Base-by-base conservation (phyloP, 306 rosid genomes). In the Hippophae gyantsensis region DNA sequence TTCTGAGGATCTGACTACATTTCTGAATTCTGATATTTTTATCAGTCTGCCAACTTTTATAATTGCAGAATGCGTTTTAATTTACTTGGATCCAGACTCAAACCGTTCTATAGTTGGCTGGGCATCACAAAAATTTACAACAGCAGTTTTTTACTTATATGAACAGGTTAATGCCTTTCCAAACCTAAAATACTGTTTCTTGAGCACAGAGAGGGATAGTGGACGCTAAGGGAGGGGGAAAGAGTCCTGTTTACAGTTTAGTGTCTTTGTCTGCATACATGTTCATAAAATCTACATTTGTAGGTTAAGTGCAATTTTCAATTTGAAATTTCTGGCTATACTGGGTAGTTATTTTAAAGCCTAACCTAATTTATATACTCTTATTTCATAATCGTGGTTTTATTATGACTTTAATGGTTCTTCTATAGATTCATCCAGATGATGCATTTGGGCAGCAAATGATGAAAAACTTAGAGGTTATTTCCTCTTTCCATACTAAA, bases 41-140 rank as follows among this genome's bases (percentile, higher is more conserved):
- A 82, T 81, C 96, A 92, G 99, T 72, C 85, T 88, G 95, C 99
- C 99, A n/a, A 88, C 99, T 72, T 88, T 92, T 75, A 82, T 92
- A 86, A 86, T 92, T 78, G 95, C 99, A 88, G 99, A 92, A 73
- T 88, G 96, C 77, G 99, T 92, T 80, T 82, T 92, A 81, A 88
- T 92, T 75, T 92, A 92, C 81, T 54, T 92, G 82, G 94, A 85
- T 75, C 96, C 95, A 66, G 94, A 92, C 77, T 92, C 96, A 60
- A 85, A 81, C 69, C 79, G 69, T 18, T 52, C 70, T 26, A 64
- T 92, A 43, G 95, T 85, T 78, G 83, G 85, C 65, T 92, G 96
- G 99, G 95, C 96, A 62, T 72, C 93, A 53, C 82, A 71, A 65
- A 68, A 77, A 52, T 92, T 92, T 78, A 65, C 86, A 25, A 92